phyloP scores from a whole-genome alignment of 768 basidiomycete genomes.

The Lentinula aciculospora region DNA sequence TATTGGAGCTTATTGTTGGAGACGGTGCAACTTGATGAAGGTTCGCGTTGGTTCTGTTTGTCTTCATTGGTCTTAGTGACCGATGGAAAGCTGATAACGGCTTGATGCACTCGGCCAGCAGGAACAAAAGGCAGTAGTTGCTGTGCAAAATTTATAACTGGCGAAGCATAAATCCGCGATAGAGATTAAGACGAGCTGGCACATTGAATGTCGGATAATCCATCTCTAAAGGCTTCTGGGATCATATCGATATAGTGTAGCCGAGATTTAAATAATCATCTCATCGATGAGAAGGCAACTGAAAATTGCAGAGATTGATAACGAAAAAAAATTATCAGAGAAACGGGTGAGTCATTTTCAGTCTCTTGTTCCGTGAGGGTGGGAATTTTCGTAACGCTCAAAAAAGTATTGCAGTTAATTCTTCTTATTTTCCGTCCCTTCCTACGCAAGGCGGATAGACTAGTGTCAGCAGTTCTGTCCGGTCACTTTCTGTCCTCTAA shows the following conservation, averaged over 20 bases:
- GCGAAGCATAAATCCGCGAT: too few relatives aligned
- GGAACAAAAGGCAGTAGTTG: too few relatives aligned
- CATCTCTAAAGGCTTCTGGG: not conserved
- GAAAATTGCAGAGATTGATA: too few relatives aligned
- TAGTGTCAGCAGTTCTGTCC: constrained; percentile 36
- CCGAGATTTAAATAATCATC: not conserved
- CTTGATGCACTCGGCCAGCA: too few relatives aligned
- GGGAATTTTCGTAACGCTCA: not conserved
- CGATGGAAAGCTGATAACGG: too few relatives aligned
- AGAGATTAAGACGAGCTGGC: too few relatives aligned
- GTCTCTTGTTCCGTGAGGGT: not conserved
- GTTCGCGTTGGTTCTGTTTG: too few relatives aligned
- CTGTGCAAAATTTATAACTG: too few relatives aligned
- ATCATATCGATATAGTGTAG: not conserved
- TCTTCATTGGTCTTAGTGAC: too few relatives aligned
- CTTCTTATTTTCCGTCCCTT: constrained; percentile 1
- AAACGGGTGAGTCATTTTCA: not conserved
- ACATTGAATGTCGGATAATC: not conserved
- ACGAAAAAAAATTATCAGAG: too few relatives aligned
- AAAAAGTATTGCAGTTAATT: not conserved
- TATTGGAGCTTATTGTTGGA: too few relatives aligned
- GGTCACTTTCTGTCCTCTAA: constrained; percentile 28
- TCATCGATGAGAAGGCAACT: constrained; percentile 4
- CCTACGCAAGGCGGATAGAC: constrained; percentile 43
- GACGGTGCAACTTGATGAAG: too few relatives aligned